Percentiles rank a stretch among this genome's conserved stretches.
These are phyloP conservation scores for Russula sp. DNA, from an alignment of 768 basidiomycete genomes.

Conservation along the genomic window DNA sequence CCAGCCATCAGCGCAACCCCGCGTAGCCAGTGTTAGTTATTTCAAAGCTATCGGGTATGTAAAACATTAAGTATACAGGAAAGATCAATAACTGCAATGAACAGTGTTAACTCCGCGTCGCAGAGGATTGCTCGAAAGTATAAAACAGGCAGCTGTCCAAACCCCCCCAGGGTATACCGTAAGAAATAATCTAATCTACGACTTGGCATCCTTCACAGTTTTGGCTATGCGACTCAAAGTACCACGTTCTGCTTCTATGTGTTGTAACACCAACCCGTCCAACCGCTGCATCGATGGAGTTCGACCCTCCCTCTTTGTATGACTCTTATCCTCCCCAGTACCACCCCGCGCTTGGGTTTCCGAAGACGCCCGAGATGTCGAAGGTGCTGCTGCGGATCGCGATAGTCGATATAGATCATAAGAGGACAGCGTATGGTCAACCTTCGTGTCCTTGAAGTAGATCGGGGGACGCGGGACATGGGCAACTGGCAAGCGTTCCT, in stretches of 20 bases:
- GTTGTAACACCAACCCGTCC: conserved; percentile 74
- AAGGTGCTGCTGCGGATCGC: conserved; percentile 7
- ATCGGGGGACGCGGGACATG: conserved; percentile 15
- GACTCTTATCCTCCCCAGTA: conserved; percentile 10
- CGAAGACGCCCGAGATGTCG: conserved; percentile 3
- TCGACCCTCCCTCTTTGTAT: conserved; percentile 31
- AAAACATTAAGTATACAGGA: conserved; percentile 12
- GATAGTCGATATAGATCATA: conserved; percentile 14
- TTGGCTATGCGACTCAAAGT: conserved; percentile 68
- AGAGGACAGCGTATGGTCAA: conserved; percentile 16
- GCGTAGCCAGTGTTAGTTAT: background rate
- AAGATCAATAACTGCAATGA: background rate
- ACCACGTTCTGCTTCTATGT: conserved; percentile 79
- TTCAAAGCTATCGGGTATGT: background rate
- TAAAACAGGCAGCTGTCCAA: background rate
- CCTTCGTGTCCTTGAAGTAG: conserved; percentile 18
- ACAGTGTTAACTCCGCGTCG: conserved; percentile 7
- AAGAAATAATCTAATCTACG: conserved; percentile 12
- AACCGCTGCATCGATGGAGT: conserved; percentile 57
- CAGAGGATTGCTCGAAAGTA: conserved; percentile 1
- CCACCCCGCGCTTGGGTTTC: conserved; percentile 10
- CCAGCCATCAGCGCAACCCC: background rate
- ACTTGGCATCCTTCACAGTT: conserved; percentile 24
- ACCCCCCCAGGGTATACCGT: conserved; percentile 17
- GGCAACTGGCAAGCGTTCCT: conserved; percentile 11